Base-by-base conservation (phyloP, 2,329 filamentous ascomycete species). In the Chalaropsis ovoidea region DNA sequence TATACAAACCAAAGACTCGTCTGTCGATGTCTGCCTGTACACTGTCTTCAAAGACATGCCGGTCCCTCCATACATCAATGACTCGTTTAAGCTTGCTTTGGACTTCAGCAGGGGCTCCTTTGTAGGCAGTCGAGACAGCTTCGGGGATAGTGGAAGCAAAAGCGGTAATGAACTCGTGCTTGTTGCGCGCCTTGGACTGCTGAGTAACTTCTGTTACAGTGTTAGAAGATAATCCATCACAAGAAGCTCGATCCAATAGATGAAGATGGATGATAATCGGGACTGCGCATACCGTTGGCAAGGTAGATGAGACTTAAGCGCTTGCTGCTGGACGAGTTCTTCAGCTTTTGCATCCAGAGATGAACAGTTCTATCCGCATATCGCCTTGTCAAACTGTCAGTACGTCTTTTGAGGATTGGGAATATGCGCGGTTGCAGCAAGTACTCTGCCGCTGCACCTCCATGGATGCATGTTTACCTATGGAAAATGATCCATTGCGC, bases 401-500 rank as follows among this genome's bases (percentile, higher is more conserved):
- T 24, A 54, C 41, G 39, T 65, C 10, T n/a, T 39, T 13, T 10
- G 15, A 19, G 61, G 11, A 15, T 22, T 6, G 45, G 27, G 22
- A 47, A 11, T n/a, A 43, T 42, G 17, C 24, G 56, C 39, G 45
- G 15, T n/a, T 27, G 22, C n/a, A n/a, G n/a, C n/a, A 22, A 35
- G 58, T 24, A 19, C 24, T 17, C 35, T 43, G 42, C 24, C 43
- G 24, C 45, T 15, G 47, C 22, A 65, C 67, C 27, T 13, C 17
- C 17, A n/a, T 42, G 19, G n/a, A 65, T 67, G 64, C 66, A 54
- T 68, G 67, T 75, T 69, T 85, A 95, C 91, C 91, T 88, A 77
- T 99, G 93, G 75, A 99, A 99, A 88, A 99, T 95, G 68, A 99
- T 94, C 95, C 95, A 99, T 85, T 97, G 93, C 67, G 94, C 91